These are phyloP conservation scores for Pythium oligandrum DNA, from an alignment of 352 stramenopile species.

Conservation along the genomic window DNA sequence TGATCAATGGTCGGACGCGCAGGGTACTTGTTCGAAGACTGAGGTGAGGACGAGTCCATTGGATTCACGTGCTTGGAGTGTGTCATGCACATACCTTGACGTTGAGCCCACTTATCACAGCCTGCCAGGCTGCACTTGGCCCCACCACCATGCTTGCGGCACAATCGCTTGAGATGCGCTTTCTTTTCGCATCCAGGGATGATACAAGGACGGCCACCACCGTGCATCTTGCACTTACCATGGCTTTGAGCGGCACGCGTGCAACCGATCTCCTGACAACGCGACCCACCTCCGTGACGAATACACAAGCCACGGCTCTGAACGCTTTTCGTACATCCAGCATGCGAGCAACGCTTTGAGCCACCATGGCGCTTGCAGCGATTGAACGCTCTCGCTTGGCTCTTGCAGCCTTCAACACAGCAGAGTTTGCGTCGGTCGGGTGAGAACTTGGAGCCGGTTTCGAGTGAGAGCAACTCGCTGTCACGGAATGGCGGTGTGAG, in stretches of 20 bases:
- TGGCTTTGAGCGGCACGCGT: constrained; percentile 64
- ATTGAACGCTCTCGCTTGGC: constrained; percentile 77
- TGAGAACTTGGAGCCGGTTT: constrained; percentile 40
- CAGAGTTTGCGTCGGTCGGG: constrained; percentile 73
- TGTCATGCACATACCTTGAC: constrained; percentile 81
- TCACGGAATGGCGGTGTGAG: constrained; percentile 12
- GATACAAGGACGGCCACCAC: constrained; percentile 45
- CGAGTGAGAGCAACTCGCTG: constrained; percentile 9
- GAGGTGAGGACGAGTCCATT: constrained; percentile 12
- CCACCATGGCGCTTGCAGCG: constrained; percentile 81
- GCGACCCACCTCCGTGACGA: constrained; percentile 69
- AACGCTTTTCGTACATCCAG: constrained; percentile 76
- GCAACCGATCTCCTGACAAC: constrained; percentile 64
- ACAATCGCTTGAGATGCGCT: constrained; percentile 75
- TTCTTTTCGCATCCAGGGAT: constrained; percentile 78
- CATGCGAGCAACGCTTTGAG: constrained; percentile 75
- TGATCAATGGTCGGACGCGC: no score
- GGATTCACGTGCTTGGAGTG: constrained; percentile 56
- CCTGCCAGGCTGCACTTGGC: constrained; percentile 59
- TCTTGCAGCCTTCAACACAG: constrained; percentile 67
- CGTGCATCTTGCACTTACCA: constrained; percentile 61
- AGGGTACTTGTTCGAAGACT: no score
- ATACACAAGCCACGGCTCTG: constrained; percentile 64
- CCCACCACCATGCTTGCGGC: constrained; percentile 77
- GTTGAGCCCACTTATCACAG: constrained; percentile 84